A percentile compares a stretch with the other conserved stretches of the same genome.
Evolutionary conservation across 768 basidiomycete genomes (phyloP).

Genomic region (Cystobasidium tubakii): DNA sequence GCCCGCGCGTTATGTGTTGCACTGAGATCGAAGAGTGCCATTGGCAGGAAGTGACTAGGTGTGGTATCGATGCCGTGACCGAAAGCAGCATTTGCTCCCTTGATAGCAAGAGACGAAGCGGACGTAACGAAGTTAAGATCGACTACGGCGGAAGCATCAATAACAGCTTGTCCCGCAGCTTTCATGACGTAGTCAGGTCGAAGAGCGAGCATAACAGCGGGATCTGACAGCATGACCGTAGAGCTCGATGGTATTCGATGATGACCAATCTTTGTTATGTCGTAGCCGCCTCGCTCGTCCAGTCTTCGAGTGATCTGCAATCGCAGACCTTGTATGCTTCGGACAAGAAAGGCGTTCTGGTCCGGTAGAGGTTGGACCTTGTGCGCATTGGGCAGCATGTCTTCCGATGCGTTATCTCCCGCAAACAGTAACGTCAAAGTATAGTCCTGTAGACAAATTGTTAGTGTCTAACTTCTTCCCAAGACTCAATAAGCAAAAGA

Average conservation of each 20-base stretch:
- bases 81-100: constrained; percentile 28
- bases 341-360: constrained; percentile 19
- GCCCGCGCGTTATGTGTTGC: neutral
- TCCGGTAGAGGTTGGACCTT: constrained; percentile 12
- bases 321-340: constrained; percentile 39
- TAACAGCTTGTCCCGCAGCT: neutral
- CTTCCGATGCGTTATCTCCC: constrained; percentile 4
- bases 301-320: constrained; percentile 35
- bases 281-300: constrained; percentile 37
- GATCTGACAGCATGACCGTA: constrained; percentile 39
- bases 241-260: constrained; percentile 31
- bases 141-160: neutral
- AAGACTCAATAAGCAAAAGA: no score
- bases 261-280: constrained; percentile 36
- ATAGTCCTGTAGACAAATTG: constrained; percentile 37
- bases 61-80: constrained; percentile 14
- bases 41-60: neutral
- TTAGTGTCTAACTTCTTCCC: no score
- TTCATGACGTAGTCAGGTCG: constrained; percentile 24
- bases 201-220: constrained; percentile 36
- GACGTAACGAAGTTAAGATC: neutral
- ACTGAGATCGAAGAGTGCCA: constrained; percentile 3
- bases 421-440: constrained; percentile 44
- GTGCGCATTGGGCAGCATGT: constrained; percentile 5
- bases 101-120: neutral